phyloP scores from a whole-genome alignment of 2,329 filamentous ascomycete genomes.

The Fusarium mexicanum region DNA sequence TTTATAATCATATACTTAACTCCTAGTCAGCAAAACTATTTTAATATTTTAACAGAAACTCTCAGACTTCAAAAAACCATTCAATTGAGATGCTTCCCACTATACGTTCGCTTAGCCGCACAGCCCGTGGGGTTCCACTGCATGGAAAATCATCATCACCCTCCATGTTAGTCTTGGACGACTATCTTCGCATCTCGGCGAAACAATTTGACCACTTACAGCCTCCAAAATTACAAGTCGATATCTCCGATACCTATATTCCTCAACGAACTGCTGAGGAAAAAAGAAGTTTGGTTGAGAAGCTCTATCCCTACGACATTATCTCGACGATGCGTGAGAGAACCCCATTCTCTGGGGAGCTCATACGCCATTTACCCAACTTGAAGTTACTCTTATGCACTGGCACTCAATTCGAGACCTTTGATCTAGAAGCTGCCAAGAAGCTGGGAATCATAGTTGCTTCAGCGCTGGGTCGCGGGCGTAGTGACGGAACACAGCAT shows the following conservation, averaged over 20 bases:
- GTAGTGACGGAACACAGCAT: neutral
- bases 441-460: neutral
- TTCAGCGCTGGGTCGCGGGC: neutral
- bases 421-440: neutral
- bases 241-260: fast-evolving
- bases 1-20: neutral
- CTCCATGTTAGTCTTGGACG: neutral
- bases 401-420: neutral
- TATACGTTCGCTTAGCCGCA: neutral
- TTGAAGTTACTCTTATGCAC: neutral
- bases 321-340: neutral
- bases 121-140: neutral
- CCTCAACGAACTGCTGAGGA: neutral
- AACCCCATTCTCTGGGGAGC: neutral
- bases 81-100: neutral
- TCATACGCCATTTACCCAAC: neutral
- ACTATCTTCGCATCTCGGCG: neutral
- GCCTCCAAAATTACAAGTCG: neutral
- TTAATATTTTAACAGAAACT: fast-evolving
- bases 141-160: neutral
- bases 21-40: neutral
- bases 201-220: neutral
- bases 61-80: fast-evolving
- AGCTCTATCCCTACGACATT: neutral
- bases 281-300: neutral